Percentiles rank a stretch among this genome's conserved stretches.
Evolutionary conservation across 2,329 filamentous ascomycete genomes (phyloP).

Genomic region (Nigrospora osmanthi): DNA sequence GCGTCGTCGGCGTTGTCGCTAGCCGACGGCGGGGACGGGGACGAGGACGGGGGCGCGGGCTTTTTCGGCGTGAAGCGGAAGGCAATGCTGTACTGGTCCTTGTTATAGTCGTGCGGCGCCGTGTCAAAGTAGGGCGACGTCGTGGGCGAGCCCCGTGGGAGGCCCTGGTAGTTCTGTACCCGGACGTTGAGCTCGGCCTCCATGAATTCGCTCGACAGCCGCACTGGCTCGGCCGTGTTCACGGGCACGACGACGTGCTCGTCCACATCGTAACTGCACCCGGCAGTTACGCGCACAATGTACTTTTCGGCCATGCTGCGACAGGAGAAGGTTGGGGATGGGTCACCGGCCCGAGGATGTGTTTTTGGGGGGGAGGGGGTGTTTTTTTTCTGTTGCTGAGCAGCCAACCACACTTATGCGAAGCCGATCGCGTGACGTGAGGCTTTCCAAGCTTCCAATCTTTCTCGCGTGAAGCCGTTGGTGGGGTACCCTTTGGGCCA

Average conservation of each 20-base stretch:
- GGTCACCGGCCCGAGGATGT: too few species aligned
- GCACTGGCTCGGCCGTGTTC: slow-evolving; percentile 57
- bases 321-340: too few species aligned
- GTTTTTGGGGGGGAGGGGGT: too few species aligned
- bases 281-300: slow-evolving; percentile 74
- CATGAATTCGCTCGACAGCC: slow-evolving; percentile 56
- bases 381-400: too few species aligned
- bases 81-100: slow-evolving; percentile 79
- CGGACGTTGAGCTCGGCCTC: slow-evolving; percentile 66
- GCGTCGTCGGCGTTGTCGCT: slow-evolving; percentile 6
- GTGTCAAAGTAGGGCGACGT: slow-evolving; percentile 72
- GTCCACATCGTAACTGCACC: slow-evolving; percentile 63
- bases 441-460: too few species aligned
- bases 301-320: slow-evolving; percentile 61
- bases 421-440: too few species aligned
- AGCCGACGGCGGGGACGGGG: not conserved
- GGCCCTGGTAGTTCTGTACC: slow-evolving; percentile 59
- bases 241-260: slow-evolving; percentile 69
- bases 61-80: slow-evolving; percentile 70
- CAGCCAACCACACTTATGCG: too few species aligned
- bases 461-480: too few species aligned
- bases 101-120: slow-evolving; percentile 54
- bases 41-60: slow-evolving; percentile 4
- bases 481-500: too few species aligned
- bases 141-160: slow-evolving; percentile 60